Percentiles rank a stretch among this genome's conserved stretches.
Conservation (phyloP, 177 flowering plant genomes). For the Telopea speciosissima region DNA sequence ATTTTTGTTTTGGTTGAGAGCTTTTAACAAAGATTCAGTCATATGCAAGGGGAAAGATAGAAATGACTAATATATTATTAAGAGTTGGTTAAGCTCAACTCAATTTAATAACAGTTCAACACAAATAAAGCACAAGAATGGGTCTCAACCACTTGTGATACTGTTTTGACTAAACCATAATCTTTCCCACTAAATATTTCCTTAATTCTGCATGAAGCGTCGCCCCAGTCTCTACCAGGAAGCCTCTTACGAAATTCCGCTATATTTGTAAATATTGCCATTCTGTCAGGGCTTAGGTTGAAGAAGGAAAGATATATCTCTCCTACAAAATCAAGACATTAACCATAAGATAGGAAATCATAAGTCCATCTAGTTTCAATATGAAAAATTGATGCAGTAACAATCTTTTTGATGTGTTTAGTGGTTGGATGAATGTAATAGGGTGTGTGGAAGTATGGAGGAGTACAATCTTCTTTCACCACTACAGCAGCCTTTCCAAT, state of each 20-base stretch:
- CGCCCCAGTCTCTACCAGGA: conserved; percentile 26
- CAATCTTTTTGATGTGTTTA: too few species aligned
- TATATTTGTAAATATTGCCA: conserved; percentile 40
- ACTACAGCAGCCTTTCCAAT: too few species aligned
- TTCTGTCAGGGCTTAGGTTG: conserved; percentile 49
- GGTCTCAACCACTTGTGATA: conserved; percentile 34
- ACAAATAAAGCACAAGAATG: conserved; percentile 61
- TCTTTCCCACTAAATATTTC: conserved; percentile 68
- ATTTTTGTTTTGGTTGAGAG: too few species aligned
- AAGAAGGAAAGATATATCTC: conserved; percentile 17
- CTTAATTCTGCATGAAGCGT: conserved; percentile 32
- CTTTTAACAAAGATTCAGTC: too few species aligned
- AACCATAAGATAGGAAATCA: neutral
- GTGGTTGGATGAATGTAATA: neutral
- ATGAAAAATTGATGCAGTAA: too few species aligned
- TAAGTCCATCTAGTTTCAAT: neutral
- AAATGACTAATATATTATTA: too few species aligned
- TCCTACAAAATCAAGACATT: conserved; percentile 76
- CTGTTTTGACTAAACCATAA: conserved; percentile 19
- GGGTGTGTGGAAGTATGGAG: too few species aligned
- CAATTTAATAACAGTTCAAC: too few species aligned
- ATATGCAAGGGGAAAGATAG: too few species aligned
- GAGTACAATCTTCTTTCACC: too few species aligned
- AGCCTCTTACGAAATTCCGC: conserved; percentile 42
- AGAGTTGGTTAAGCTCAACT: too few species aligned